phyloP scores from a whole-genome alignment of 495 filamentous ascomycete species.

The Penicillium longicatenatum region DNA sequence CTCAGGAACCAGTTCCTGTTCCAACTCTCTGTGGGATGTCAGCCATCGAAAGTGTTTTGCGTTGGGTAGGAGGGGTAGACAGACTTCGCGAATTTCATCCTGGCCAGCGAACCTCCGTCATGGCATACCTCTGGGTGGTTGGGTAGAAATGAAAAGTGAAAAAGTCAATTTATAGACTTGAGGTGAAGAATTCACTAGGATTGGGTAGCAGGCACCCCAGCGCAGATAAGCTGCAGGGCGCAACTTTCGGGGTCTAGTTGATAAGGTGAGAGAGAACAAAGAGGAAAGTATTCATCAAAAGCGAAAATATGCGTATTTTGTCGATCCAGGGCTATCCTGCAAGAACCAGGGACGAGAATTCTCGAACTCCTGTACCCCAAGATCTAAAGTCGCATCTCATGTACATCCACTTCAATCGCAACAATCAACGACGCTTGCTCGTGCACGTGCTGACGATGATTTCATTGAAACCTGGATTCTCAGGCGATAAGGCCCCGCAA shows the following conservation, averaged over 20 bases:
- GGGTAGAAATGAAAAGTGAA: slow-evolving; percentile 4
- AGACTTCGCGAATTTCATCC: slow-evolving; percentile 67
- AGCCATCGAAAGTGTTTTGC: slow-evolving; percentile 19
- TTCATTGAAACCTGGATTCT: slow-evolving; percentile 7
- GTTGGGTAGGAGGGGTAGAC: slow-evolving; percentile 23
- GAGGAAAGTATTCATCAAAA: slow-evolving; percentile 6
- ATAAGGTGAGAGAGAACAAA: background rate
- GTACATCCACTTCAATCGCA: slow-evolving; percentile 7
- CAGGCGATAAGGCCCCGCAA: slow-evolving; percentile 9
- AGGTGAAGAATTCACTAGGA: background rate
- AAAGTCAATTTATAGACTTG: background rate
- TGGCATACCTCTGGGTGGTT: slow-evolving; percentile 17
- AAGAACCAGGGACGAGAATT: background rate
- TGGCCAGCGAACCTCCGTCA: slow-evolving; percentile 27
- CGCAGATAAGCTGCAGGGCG: slow-evolving; percentile 9
- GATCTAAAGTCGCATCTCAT: background rate
- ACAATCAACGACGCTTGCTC: slow-evolving; percentile 21
- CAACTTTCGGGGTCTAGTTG: background rate
- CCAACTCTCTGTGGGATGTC: slow-evolving; percentile 64
- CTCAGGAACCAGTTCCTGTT: slow-evolving; percentile 86
- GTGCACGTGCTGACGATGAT: slow-evolving; percentile 23
- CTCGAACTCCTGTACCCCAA: background rate
- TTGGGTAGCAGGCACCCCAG: background rate
- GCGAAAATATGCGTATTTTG: slow-evolving; percentile 2
- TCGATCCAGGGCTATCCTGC: background rate